phyloP scores from a whole-genome alignment of 2,329 filamentous ascomycete species.

The Trichoderma cornu-damae region DNA sequence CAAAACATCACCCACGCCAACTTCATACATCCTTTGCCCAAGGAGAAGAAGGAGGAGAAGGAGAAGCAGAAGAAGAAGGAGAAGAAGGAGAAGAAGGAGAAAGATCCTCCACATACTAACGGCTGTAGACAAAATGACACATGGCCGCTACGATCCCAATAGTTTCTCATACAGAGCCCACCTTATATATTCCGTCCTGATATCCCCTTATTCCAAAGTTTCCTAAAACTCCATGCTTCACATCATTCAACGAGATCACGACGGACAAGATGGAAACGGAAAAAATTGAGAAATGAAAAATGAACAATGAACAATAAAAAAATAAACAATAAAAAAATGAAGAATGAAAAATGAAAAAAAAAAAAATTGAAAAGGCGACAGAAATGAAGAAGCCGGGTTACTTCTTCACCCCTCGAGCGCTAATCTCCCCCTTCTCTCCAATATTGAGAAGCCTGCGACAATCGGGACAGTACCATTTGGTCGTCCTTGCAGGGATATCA shows the following conservation, averaged over 20 bases:
- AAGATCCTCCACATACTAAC: background rate
- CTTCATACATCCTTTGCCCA: background rate
- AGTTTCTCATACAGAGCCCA: background rate
- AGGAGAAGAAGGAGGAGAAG: background rate
- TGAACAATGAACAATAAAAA: too few relatives aligned
- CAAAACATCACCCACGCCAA: background rate
- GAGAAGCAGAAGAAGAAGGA: background rate
- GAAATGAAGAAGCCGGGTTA: too few relatives aligned
- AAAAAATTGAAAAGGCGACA: too few relatives aligned
- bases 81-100: background rate
- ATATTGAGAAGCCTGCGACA: conserved; percentile 61
- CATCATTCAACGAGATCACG: background rate
- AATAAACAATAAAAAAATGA: background rate
- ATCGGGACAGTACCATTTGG: conserved; percentile 81
- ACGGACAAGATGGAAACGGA: too few relatives aligned
- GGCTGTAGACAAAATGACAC: background rate
- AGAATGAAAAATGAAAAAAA: background rate
- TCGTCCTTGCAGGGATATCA: conserved; percentile 63
- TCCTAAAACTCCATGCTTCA: conserved; percentile 17
- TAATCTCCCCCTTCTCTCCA: conserved; percentile 59
- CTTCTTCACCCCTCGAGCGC: conserved; percentile 50
- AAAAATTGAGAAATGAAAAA: too few relatives aligned
- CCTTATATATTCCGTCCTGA: background rate
- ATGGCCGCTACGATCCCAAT: background rate
- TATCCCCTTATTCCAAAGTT: conserved; percentile 1